Evolutionary conservation across 2,329 filamentous ascomycete species (phyloP).

Genomic region (Talaromyces sp.): DNA sequence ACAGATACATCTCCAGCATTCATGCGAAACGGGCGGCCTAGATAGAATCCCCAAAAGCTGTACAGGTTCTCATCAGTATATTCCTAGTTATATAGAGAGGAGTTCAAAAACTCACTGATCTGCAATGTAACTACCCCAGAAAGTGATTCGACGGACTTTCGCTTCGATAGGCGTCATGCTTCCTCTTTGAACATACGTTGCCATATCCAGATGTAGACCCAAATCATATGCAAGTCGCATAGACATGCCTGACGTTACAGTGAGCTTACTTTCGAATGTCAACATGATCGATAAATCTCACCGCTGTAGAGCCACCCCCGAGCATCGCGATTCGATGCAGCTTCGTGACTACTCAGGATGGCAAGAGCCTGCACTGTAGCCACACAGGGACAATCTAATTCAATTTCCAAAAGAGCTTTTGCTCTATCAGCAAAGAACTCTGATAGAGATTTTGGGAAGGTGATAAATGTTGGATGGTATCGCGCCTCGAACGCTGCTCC

Average conservation of each 20-base stretch:
- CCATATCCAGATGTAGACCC: conserved; percentile 42
- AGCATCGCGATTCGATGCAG: conserved; percentile 43
- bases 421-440: conserved; percentile 42
- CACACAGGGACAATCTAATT: conserved; percentile 48
- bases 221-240: conserved; percentile 47
- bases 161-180: conserved; percentile 39
- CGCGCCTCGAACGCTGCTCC: conserved; percentile 44
- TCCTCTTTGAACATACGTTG: conserved; percentile 38
- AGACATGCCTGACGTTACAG: conserved; percentile 36
- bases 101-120: conserved; percentile 32
- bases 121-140: conserved; percentile 45
- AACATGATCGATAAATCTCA: conserved; percentile 21
- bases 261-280: background rate
- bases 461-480: conserved; percentile 43
- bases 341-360: conserved; percentile 45
- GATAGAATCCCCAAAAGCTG: conserved; percentile 44
- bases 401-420: conserved; percentile 46
- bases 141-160: conserved; percentile 38
- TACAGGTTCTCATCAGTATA: background rate
- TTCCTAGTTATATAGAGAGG: background rate
- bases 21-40: conserved; percentile 43
- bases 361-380: conserved; percentile 49
- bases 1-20: conserved; percentile 42
- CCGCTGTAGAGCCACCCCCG: conserved; percentile 49
- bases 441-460: conserved; percentile 34